Percentiles rank a stretch among this genome's conserved stretches.
These are phyloP conservation scores for Caryopteris hybrid DNA, from an alignment of 305 asterid species.

Conservation along the genomic window DNA sequence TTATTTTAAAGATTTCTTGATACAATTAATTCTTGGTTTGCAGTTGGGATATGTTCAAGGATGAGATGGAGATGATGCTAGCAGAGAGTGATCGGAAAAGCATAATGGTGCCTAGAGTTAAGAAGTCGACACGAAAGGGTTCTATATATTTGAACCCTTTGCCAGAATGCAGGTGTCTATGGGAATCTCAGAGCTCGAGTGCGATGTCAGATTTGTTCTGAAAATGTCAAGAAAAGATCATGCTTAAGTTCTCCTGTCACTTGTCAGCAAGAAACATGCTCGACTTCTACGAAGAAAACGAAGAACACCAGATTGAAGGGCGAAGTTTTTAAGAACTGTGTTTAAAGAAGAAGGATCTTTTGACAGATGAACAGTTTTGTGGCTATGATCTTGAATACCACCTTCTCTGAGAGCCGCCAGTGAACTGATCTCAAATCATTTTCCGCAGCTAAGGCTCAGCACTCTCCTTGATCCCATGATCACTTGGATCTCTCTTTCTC, in stretches of 20 bases:
- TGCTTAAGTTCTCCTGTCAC: neutral
- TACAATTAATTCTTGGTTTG: conserved; percentile 4
- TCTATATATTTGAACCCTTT: conserved; percentile 68
- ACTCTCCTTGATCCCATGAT: neutral
- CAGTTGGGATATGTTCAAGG: conserved; percentile 79
- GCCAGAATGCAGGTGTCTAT: conserved; percentile 82
- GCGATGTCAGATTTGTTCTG: conserved; percentile 30
- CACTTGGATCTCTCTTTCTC: neutral
- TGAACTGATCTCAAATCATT: neutral
- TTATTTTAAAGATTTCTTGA: too few relatives aligned
- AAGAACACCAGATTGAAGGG: conserved; percentile 1
- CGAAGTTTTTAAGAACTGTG: neutral
- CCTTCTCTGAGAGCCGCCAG: neutral
- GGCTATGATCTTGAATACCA: neutral
- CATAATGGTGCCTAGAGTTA: conserved; percentile 55
- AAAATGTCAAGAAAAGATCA: neutral
- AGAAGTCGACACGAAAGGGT: conserved; percentile 68
- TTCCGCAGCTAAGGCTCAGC: neutral
- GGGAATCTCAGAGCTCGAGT: conserved; percentile 50
- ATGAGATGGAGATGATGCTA: conserved; percentile 66
- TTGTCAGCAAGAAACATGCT: neutral
- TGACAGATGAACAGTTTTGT: neutral
- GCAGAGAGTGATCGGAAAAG: conserved; percentile 77
- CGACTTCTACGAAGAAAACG: neutral
- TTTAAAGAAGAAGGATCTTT: neutral